Conservation (phyloP, 495 filamentous ascomycete genomes). For the Annulohypoxylon moriforme region DNA sequence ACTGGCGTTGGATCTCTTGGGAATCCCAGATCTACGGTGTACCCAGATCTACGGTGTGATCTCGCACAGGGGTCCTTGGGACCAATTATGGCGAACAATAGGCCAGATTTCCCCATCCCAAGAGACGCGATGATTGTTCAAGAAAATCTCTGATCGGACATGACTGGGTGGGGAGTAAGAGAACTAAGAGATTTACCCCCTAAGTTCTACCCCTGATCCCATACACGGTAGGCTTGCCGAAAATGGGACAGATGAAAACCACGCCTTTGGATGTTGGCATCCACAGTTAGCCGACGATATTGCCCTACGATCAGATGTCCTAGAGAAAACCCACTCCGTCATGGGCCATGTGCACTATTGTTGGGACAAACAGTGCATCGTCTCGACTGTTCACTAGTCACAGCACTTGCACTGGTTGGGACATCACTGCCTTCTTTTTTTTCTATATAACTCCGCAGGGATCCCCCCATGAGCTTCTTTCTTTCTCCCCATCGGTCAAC, state of each 20-base stretch:
- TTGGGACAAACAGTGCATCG: constrained; percentile 8
- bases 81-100: neutral
- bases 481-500: neutral
- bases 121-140: neutral
- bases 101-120: neutral
- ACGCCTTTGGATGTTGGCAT: neutral
- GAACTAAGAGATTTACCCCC: neutral
- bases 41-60: constrained; percentile 3
- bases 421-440: neutral
- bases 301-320: neutral
- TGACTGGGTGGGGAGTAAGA: neutral
- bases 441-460: neutral
- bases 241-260: no score
- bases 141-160: neutral
- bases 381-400: neutral
- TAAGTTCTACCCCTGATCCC: neutral
- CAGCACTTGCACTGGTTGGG: neutral
- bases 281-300: neutral
- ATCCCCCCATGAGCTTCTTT: constrained; percentile 2
- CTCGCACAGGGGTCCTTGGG: neutral
- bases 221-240: neutral
- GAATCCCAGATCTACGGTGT: neutral
- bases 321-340: neutral
- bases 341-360: constrained; percentile 4
- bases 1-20: neutral